Conservation (phyloP, 2,329 filamentous ascomycete genomes). For the Talaromyces verruculosus region DNA sequence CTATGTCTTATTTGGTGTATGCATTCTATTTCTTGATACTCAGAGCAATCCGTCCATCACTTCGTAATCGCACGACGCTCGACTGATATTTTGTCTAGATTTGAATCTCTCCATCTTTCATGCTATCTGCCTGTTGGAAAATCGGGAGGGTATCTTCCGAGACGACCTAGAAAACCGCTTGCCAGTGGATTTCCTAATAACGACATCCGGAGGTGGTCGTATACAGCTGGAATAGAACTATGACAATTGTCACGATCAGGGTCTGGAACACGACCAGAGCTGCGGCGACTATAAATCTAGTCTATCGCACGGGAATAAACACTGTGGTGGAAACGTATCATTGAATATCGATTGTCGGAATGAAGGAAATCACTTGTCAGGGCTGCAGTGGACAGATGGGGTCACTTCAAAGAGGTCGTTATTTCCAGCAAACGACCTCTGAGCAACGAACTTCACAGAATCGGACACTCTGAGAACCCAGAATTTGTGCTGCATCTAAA, state of each 20-base stretch:
- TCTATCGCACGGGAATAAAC: background rate
- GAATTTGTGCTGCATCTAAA: too few species aligned
- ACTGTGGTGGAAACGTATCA: background rate
- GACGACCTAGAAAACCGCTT: background rate
- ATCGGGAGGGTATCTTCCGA: background rate
- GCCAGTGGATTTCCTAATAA: background rate
- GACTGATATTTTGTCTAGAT: background rate
- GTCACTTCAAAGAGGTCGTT: too few species aligned
- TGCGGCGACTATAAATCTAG: background rate
- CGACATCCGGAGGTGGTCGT: too few species aligned
- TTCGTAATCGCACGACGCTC: background rate
- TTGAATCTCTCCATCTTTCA: background rate
- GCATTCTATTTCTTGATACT: background rate
- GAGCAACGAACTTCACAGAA: too few species aligned
- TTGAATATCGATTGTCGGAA: background rate
- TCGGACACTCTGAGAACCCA: too few species aligned
- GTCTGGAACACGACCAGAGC: background rate
- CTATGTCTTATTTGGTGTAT: background rate
- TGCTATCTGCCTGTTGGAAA: background rate
- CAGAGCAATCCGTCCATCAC: background rate
- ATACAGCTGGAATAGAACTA: background rate
- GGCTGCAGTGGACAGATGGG: too few species aligned
- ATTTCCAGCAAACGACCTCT: too few species aligned
- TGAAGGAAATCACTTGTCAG: too few species aligned
- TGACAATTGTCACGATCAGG: background rate